phyloP scores from a whole-genome alignment of 768 basidiomycete genomes.

The Tricholoma furcatifolium region DNA sequence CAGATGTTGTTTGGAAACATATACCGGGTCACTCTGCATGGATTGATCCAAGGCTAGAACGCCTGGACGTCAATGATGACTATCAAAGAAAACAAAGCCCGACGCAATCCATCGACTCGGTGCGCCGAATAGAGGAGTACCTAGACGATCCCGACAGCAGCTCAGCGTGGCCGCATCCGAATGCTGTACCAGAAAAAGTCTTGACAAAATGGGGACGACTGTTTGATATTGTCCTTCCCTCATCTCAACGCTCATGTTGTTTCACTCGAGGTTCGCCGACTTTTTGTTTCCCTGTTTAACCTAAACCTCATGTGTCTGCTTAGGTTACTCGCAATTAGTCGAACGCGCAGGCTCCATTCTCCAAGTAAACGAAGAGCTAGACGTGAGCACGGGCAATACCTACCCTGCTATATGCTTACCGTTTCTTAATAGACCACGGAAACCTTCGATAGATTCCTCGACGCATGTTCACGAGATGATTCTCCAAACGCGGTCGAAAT shows the following conservation, averaged over 20 bases:
- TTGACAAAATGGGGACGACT: conserved; percentile 74
- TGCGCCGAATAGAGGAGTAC: conserved; percentile 35
- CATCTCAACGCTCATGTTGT: conserved; percentile 64
- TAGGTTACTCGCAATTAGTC: conserved; percentile 75
- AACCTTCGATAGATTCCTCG: conserved; percentile 56
- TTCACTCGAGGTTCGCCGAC: conserved; percentile 68
- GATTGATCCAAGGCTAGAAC: conserved; percentile 35
- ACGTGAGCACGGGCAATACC: conserved; percentile 40
- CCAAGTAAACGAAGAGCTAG: conserved; percentile 64
- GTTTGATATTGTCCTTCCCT: conserved; percentile 77
- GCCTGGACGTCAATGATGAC: background rate
- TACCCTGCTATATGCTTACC: background rate
- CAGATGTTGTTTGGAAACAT: conserved; percentile 40
- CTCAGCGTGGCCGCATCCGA: conserved; percentile 20
- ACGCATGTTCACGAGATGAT: conserved; percentile 37
- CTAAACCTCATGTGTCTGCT: background rate
- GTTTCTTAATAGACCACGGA: conserved; percentile 48
- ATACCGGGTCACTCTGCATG: conserved; percentile 50
- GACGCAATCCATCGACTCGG: background rate
- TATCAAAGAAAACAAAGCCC: background rate
- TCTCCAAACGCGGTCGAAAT: conserved; percentile 49
- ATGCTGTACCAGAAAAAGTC: conserved; percentile 57
- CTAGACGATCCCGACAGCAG: conserved; percentile 30
- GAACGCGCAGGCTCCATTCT: conserved; percentile 78
- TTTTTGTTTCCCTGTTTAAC: background rate